These are phyloP conservation scores for Gilbertella persicaria DNA, from an alignment of 371 early-diverging fungal genomes.

Conservation along the genomic window DNA sequence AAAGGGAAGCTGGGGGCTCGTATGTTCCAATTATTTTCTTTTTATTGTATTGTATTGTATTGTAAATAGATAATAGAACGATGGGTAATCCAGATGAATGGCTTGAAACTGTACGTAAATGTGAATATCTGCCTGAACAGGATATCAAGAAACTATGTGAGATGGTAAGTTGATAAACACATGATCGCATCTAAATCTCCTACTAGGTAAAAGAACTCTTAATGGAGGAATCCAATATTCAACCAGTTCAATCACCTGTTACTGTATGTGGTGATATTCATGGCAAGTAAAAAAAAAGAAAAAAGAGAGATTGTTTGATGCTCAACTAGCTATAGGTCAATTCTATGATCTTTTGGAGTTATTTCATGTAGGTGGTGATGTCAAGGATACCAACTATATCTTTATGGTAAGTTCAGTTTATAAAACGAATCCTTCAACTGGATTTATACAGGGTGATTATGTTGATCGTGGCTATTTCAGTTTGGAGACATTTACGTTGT, in stretches of 20 bases:
- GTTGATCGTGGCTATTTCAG: slow-evolving; percentile 99
- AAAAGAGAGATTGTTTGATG: neutral
- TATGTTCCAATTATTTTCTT: no score
- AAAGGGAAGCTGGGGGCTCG: no score
- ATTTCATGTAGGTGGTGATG: slow-evolving; percentile 97
- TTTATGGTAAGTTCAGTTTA: slow-evolving; percentile 97
- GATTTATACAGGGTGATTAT: slow-evolving; percentile 83
- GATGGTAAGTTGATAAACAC: slow-evolving; percentile 52
- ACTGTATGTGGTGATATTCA: slow-evolving; percentile 99
- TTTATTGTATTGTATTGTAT: no score
- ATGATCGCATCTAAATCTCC: neutral
- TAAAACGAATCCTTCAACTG: no score
- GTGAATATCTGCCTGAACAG: slow-evolving; percentile 90
- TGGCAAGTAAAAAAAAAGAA: slow-evolving; percentile 45
- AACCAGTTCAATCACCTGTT: slow-evolving; percentile 94
- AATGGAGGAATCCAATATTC: slow-evolving; percentile 96
- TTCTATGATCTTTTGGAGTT: slow-evolving; percentile 99
- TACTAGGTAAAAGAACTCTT: slow-evolving; percentile 90
- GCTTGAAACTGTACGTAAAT: slow-evolving; percentile 64
- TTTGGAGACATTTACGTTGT: slow-evolving; percentile 97
- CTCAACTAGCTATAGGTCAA: slow-evolving; percentile 82
- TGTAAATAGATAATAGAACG: neutral
- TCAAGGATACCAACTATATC: slow-evolving; percentile 98
- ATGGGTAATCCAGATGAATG: slow-evolving; percentile 72
- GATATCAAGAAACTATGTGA: slow-evolving; percentile 96